Percentiles rank a stretch among this genome's conserved stretches.
Conservation (phyloP, 2,329 filamentous ascomycete genomes). For the Botrytis deweyae region DNA sequence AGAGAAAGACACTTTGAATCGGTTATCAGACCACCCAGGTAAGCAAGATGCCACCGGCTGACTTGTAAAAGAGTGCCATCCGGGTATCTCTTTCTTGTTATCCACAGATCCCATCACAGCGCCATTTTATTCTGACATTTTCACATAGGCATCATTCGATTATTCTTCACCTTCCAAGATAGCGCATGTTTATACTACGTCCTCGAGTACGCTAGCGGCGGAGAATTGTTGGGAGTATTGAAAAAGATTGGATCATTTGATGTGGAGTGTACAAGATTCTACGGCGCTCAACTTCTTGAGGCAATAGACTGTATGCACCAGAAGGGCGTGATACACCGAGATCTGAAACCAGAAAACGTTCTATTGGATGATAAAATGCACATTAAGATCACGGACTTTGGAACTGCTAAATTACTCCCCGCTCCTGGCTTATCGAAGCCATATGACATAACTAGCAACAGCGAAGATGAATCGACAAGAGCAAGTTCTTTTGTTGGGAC, state of each 20-base stretch:
- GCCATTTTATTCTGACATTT: not conserved
- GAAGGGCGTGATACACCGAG: constrained; percentile 91
- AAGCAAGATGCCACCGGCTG: not conserved
- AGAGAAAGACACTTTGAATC: constrained; percentile 95
- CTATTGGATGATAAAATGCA: constrained; percentile 94
- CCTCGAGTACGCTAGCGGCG: constrained; percentile 86
- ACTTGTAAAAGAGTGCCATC: not conserved
- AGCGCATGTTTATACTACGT: constrained; percentile 96
- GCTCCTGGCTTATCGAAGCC: constrained; percentile 44
- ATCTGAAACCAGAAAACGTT: constrained; percentile 96
- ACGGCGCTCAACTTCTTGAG: constrained; percentile 92
- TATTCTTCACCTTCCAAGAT: constrained; percentile 99
- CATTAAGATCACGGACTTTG: constrained; percentile 98
- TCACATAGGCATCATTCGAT: constrained; percentile 69
- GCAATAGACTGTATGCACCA: constrained; percentile 98
- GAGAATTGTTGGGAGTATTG: constrained; percentile 85
- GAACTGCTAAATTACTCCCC: constrained; percentile 90
- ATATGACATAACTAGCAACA: constrained; percentile 43
- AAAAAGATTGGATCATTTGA: constrained; percentile 96
- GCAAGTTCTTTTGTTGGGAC: constrained; percentile 96
- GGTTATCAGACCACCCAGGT: constrained; percentile 88
- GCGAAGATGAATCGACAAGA: constrained; percentile 61
- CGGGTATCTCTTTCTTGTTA: not conserved
- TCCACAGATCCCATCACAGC: not conserved
- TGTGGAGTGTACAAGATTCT: constrained; percentile 90